Evolutionary conservation across 2,329 filamentous ascomycete genomes (phyloP), one percentile per base, ranked within the genome.

Genomic region (Cladosporium sphaerospermum): DNA sequence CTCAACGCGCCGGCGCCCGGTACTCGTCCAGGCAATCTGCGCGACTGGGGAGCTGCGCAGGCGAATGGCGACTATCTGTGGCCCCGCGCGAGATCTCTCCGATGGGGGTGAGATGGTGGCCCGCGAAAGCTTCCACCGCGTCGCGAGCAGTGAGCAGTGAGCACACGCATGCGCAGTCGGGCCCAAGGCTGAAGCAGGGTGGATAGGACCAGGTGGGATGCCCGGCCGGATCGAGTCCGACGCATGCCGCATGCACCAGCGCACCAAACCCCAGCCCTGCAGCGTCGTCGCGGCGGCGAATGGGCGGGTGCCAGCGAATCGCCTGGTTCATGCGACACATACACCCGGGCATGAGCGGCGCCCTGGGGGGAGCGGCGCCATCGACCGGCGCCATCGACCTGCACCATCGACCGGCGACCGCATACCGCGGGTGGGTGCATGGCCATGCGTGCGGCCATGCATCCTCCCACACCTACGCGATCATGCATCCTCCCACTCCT

Each of bases 271-370:
- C 48, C 18, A 53, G 57, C 54, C 49, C 57, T 56, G 57, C 53
- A 57, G 55, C 23, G 7, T 31, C 23, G 7, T 31, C 33, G n/a
- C 44, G 40, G 10, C 45, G 55, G 57, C 61, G 57, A 61, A 63
- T 63, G 51, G 59, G 51, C 54, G 57, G 19, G 51, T 62, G 61
- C 61, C 61, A 62, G 59, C 60, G 59, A 57, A 52, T 54, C 19
- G 33, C 52, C 54, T 39, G 43, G 59, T 59, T 58, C 56, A 60
- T 62, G 59, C 56, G 53, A 28, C 47, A 50, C 46, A 28, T 44
- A 50, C 46, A 52, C 44, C 46, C 42, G 33, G 40, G 43, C 46
- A 46, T 44, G 45, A 32, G 53, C 45, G 40, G 14, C 32, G 44
- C 40, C 28, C 45, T 36, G 37, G 40, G 18, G 23, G 16, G 28